Evolutionary conservation across 371 early-diverging fungal genomes (phyloP), one percentile per base, ranked within the genome.

Genomic region (Mortierella sp.): DNA sequence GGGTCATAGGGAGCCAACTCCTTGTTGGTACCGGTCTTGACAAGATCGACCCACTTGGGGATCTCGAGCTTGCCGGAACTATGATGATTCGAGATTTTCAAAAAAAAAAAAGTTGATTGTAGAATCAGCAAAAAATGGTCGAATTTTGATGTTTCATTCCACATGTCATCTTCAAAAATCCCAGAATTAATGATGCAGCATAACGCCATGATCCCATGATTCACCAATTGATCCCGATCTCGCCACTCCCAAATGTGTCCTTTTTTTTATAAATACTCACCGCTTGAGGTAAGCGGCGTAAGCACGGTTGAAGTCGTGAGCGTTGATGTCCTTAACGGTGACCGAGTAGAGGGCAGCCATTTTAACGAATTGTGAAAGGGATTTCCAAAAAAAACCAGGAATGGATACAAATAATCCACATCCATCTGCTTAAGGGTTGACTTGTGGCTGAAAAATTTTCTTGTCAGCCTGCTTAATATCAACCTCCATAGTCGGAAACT

Each of bases 1-100:
- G 96, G 95, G 84, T 99, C 98, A 88, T 96, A 94, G 59, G 98
- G 98, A 84, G 96, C 95, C 73, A 96, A 91, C 90, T 98, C 97
- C 94, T 97, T 98, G 95, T 87, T 90, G 83, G 96, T 90, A 77
- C 92, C 97, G 80, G 98, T 97, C 94, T 99, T 99, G 90, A 96
- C 98, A 84, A 97, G 87, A 87, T 99, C 98, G 77, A 97, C 96
- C 98, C 98, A 98, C 90, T 94, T 95, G 87, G 98, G 99, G 82
- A 99, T 94, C 84, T 96, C 95, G 86, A 99, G 94, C 93, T 97
- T 97, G 84, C 98, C 98, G 81, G 97, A 94, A 77, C 82, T 81
- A 81, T 98, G 76, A 98, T 94, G 79, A 94, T 94, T 28, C 21
- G 63, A 38, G 61, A 57, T 55, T 43, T 16, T 33, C 28, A 28